Evolutionary conservation across 225 moss, liverwort and hornwort genomes (phyloP), one percentile per base, ranked within the genome.

Genomic region (Ulota crispa): DNA sequence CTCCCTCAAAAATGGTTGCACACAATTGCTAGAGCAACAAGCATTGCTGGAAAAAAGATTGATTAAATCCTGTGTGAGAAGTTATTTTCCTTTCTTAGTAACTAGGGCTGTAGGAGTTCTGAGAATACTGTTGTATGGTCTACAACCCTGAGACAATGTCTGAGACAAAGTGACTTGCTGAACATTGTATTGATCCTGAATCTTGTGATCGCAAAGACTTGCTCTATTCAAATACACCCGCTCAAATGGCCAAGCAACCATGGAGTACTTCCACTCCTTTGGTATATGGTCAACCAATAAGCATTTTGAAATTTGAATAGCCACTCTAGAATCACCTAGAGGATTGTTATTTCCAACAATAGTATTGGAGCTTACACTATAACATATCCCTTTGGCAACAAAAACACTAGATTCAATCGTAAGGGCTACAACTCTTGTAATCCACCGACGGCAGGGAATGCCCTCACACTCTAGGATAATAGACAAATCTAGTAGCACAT

Each of bases 221-320:
- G 68, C 14, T 6, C 42, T 24, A 24, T 26, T 68, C 7, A 42
- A 42, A 2, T 14, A 68, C 1, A 68, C 68, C 0, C 0, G 9
- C 1, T 41, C 41, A 41, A 41, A 9, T 41, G 41, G 41, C 9
- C 41, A 41, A 41, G 1, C 37, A n/a, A n/a, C n/a, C n/a, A n/a
- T n/a, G n/a, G n/a, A n/a, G n/a, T n/a, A n/a, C n/a, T n/a, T n/a
- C n/a, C 23, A 66, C 0, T 37, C 1, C 0, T 41, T 0, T 9
- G 1, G 37, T 21, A 66, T 6, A 0, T 37, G 0, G 0, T 1
- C 5, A 5, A 1, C 0, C 0, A 2, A 0, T 0, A 37, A 1
- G 0, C 21, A 4, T 23, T 23, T 66, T 1, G 23, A 37, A 3
- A 66, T 37, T 39, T 37, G 12, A 0, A 66, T 11, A 0, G 5